Evolutionary conservation across 352 stramenopile species (phyloP).

Genomic region (Phytophthora tubulina): DNA sequence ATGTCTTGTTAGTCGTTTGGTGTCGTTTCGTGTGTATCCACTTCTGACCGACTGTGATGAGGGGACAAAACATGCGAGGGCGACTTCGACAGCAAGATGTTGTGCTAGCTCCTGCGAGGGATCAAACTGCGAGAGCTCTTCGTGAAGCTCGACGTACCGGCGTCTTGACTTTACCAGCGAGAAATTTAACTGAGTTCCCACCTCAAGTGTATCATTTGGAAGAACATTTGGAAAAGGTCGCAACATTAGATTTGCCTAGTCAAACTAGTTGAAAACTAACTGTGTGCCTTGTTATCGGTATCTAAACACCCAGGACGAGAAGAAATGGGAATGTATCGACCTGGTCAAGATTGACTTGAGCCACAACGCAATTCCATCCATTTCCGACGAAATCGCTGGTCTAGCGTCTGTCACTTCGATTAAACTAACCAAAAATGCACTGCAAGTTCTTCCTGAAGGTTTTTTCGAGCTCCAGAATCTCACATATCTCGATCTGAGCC

Average conservation of each 20-base stretch:
- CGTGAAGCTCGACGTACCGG: conserved; percentile 73
- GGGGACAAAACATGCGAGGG: conserved; percentile 31
- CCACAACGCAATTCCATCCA: conserved; percentile 71
- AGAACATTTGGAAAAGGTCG: conserved; percentile 79
- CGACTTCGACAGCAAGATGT: conserved; percentile 56
- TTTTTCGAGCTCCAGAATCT: conserved; percentile 74
- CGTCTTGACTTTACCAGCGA: conserved; percentile 68
- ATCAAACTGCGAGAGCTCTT: conserved; percentile 63
- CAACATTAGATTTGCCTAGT: neutral
- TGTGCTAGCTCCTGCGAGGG: conserved; percentile 61
- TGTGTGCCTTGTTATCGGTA: neutral
- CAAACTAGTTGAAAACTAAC: neutral
- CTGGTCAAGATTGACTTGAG: conserved; percentile 85
- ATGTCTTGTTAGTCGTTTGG: conserved; percentile 15
- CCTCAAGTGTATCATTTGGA: conserved; percentile 78
- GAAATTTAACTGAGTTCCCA: conserved; percentile 67
- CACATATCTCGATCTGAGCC: conserved; percentile 76
- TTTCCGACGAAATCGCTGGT: conserved; percentile 63
- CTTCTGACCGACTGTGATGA: neutral
- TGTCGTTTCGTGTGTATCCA: conserved; percentile 25
- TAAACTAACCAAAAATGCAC: conserved; percentile 80
- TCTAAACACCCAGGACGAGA: conserved; percentile 64
- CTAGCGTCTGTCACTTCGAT: conserved; percentile 66
- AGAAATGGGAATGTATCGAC: conserved; percentile 88
- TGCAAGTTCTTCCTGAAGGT: conserved; percentile 62